A percentile compares a stretch with the other conserved stretches of the same genome.
Conservation (phyloP, 495 filamentous ascomycete genomes). For the Hypoxylon cercidicola region DNA sequence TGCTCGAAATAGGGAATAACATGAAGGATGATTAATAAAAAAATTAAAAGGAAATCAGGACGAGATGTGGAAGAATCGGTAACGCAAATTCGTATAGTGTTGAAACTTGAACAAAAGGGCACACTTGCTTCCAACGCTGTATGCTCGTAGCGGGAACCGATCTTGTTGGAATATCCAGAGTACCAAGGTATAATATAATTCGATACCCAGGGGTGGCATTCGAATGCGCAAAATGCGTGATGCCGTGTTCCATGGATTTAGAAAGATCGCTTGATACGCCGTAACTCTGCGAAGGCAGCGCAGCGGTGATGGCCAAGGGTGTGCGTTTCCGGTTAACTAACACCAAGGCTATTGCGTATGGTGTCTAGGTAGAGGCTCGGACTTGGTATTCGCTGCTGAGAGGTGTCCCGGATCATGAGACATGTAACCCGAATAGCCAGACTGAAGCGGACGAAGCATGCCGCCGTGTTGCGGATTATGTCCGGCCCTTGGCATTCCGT, state of each 20-base stretch:
- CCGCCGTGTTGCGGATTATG: slow-evolving; percentile 37
- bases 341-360: slow-evolving; percentile 19
- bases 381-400: slow-evolving; percentile 19
- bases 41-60: neutral
- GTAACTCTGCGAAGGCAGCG: neutral
- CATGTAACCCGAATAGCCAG: slow-evolving; percentile 28
- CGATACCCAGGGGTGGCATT: no score
- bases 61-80: slow-evolving; percentile 8
- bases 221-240: no score
- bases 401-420: slow-evolving; percentile 29
- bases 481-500: slow-evolving; percentile 43
- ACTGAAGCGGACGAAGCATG: slow-evolving; percentile 35
- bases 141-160: no score
- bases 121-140: slow-evolving; percentile 1
- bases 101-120: slow-evolving; percentile 10
- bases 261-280: no score
- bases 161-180: no score
- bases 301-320: slow-evolving; percentile 1
- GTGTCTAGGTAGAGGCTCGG: slow-evolving; percentile 27
- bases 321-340: neutral
- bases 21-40: slow-evolving; percentile 7
- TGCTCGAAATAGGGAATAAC: neutral
- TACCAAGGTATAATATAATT: no score
- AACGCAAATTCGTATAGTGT: slow-evolving; percentile 13
- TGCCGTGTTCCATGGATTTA: no score